Evolutionary conservation across 208 protist genomes (phyloP).

Genomic region (Leishmania guyanensis): DNA sequence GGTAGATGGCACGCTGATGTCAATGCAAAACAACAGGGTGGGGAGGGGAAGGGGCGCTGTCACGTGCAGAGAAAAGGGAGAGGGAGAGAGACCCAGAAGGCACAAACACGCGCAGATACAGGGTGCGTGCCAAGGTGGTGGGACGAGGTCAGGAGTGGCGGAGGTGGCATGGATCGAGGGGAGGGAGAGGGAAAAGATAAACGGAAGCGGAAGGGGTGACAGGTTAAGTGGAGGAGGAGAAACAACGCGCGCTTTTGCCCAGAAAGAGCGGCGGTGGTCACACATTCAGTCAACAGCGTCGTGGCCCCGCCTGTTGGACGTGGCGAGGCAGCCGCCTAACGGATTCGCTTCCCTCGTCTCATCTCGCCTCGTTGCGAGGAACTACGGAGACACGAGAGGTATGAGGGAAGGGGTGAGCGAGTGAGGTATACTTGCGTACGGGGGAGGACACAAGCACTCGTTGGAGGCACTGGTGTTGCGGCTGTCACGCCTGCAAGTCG

Average conservation of each 20-base stretch:
- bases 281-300: not conserved
- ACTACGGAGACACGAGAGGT: not conserved
- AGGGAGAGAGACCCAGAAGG: not conserved
- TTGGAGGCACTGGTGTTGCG: not conserved
- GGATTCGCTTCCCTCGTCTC: not conserved
- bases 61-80: not conserved
- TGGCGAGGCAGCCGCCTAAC: not conserved
- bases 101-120: not conserved
- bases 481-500: not conserved
- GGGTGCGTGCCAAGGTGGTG: not conserved
- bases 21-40: not conserved
- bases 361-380: not conserved
- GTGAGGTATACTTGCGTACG: not conserved
- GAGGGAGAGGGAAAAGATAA: not conserved
- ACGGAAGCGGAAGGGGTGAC: not conserved
- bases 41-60: not conserved
- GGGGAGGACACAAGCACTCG: not conserved
- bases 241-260: not conserved
- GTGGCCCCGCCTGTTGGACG: not conserved
- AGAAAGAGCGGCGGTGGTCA: not conserved
- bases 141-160: not conserved
- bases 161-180: not conserved
- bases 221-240: not conserved
- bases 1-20: not conserved
- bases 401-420: not conserved